Base-by-base conservation (phyloP, 768 basidiomycete species). In the Pleurotus pulmonarius region DNA sequence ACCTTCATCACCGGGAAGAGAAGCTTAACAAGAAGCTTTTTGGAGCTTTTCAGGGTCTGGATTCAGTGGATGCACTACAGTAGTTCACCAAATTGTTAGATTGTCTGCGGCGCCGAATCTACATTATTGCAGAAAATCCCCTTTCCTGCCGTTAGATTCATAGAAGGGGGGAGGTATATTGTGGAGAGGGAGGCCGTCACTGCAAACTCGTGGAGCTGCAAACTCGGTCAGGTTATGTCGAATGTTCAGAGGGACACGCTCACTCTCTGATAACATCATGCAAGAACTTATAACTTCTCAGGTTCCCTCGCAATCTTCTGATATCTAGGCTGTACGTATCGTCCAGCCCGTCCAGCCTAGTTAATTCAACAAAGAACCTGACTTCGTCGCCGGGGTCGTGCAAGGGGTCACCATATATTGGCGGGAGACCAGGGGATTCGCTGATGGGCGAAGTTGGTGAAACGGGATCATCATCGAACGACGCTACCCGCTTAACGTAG, bases 261-360 rank as follows among this genome's bases (percentile, higher is more conserved):
- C 69, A 94, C 92, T 89, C 83, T 82, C 91, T 82, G 68, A 94
- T 75, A 58, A 83, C 86, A 75, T 94, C 92, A 68, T 94, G 93
- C 71, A 94, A 75, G 71, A 90, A 94, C 73, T 93, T 92, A 74
- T 93, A 98, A 70, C 91, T 92, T 73, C 91, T 83, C 68, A 96
- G 75, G 67, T 92, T 91, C 25, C 97, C 97, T 70, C 96, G 94
- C 66, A 98, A 68, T 61, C 97, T 75, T 65, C 95, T 84, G 67
- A 98, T 88, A 72, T 98, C 95, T 64, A 98, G 78, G 71, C 88
- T 89, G 70, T 88, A 95, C 45, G 94, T 91, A 67, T 92, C 92
- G 62, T 87, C 91, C 64, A 98, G 78, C 60, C 93, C 84, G 70
- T 92, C 89, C 64, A 99, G 78, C 64, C 90, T 77, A 46, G 96